Conservation (phyloP, 192 early-diverging fungal species). For the Gryganskiella cystojenkinii region DNA sequence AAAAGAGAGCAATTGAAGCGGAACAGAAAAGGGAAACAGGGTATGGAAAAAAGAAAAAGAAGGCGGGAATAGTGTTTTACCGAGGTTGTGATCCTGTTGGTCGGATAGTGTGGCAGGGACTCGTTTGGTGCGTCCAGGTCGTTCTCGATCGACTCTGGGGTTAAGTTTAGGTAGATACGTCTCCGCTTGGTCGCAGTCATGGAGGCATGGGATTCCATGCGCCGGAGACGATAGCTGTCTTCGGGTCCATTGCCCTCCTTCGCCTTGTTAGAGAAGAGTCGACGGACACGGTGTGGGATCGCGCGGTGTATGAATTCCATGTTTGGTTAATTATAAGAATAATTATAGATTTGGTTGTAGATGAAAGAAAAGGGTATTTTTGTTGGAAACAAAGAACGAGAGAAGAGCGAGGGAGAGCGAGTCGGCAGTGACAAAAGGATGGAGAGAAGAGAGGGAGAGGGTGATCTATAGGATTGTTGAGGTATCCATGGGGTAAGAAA, state of each 20-base stretch:
- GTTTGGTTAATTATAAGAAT: too few species aligned
- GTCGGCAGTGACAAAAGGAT: too few species aligned
- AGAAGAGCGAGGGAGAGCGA: background rate
- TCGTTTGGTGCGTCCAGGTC: conserved; percentile 46
- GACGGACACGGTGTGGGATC: conserved; percentile 39
- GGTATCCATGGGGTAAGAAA: too few species aligned
- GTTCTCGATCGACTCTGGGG: conserved; percentile 45
- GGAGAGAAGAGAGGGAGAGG: background rate
- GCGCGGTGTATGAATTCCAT: conserved; percentile 53
- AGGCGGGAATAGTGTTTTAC: conserved; percentile 43
- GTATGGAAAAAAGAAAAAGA: conserved; percentile 3
- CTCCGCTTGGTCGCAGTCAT: conserved; percentile 43
- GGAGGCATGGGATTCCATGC: conserved; percentile 52
- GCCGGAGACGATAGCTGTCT: conserved; percentile 47
- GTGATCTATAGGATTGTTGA: too few species aligned
- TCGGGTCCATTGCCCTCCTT: conserved; percentile 43
- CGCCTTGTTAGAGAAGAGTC: conserved; percentile 21
- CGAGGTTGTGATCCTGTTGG: conserved; percentile 52
- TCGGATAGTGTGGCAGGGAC: conserved; percentile 34
- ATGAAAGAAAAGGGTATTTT: background rate
- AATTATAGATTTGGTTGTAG: too few species aligned
- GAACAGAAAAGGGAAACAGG: conserved; percentile 11
- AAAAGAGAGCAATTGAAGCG: background rate
- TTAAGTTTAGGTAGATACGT: conserved; percentile 48
- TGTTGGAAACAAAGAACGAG: too few species aligned